A percentile compares a stretch with the other conserved stretches of the same genome.
phyloP scores from a whole-genome alignment of 2,329 filamentous ascomycete genomes.

The Falciphora oryzae region DNA sequence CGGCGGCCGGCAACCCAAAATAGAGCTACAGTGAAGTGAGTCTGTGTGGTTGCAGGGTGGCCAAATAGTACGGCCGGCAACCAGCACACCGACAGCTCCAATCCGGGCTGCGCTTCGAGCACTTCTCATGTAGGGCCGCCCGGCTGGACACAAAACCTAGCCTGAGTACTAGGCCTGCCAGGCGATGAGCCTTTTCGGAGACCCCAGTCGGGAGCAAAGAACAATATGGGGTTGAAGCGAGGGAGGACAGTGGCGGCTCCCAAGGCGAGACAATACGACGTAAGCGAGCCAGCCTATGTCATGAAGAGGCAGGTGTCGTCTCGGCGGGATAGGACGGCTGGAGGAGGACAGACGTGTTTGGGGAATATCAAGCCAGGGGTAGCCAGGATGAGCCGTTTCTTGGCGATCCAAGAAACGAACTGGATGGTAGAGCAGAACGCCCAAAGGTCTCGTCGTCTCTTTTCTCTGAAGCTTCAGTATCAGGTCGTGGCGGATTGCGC shows the following conservation, averaged over 20 bases:
- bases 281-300: background rate
- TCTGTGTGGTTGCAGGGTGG: background rate
- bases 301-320: background rate
- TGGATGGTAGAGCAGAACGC: no score
- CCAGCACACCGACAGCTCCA: background rate
- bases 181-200: background rate
- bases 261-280: background rate
- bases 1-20: background rate
- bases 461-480: background rate
- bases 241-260: background rate
- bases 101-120: background rate
- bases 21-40: background rate
- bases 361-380: background rate
- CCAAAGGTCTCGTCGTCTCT: background rate
- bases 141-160: background rate
- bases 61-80: background rate
- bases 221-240: background rate
- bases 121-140: background rate
- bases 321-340: background rate
- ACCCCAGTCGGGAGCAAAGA: background rate
- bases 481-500: background rate
- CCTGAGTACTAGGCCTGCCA: background rate
- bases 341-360: background rate
- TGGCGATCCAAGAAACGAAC: no score
- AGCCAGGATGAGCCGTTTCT: no score